These are phyloP conservation scores for Cyclanthera cordifolia DNA, from an alignment of 306 rosid species.

Conservation along the genomic window DNA sequence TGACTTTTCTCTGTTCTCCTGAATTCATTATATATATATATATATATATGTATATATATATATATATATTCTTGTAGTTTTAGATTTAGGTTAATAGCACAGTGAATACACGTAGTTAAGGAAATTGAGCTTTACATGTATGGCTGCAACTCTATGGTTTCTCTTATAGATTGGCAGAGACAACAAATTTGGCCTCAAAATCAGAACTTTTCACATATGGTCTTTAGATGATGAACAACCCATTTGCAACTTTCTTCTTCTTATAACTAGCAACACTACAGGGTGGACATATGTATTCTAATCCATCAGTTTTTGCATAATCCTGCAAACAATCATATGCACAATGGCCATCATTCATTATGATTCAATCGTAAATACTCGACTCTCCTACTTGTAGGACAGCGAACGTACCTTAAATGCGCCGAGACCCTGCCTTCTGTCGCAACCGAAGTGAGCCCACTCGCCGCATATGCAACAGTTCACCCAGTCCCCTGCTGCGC, in stretches of 20 bases:
- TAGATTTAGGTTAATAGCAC: background rate
- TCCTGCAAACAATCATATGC: constrained; percentile 48
- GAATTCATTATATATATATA: constrained; percentile 4
- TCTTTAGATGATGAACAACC: constrained; percentile 26
- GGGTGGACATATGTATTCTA: constrained; percentile 94
- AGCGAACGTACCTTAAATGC: constrained; percentile 74
- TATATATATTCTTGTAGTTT: background rate
- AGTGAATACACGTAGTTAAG: background rate
- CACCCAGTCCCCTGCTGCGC: constrained; percentile 99
- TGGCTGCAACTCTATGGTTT: background rate
- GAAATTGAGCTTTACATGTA: background rate
- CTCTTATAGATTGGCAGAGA: background rate
- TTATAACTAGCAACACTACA: constrained; percentile 84
- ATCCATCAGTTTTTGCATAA: constrained; percentile 97
- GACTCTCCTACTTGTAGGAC: background rate
- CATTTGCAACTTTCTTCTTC: constrained; percentile 68
- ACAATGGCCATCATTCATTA: constrained; percentile 1
- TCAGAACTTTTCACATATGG: constrained; percentile 5
- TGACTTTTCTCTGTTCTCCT: background rate
- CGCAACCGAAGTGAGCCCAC: constrained; percentile 99
- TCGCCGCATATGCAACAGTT: constrained; percentile 98
- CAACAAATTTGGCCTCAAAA: background rate
- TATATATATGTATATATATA: constrained; percentile 2
- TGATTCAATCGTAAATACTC: background rate
- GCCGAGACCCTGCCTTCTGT: constrained; percentile 97